Evolutionary conservation across 1,284 basidiomycete species (phyloP), one percentile per base, ranked within the genome.

Genomic region (Sporisorium exsertum): DNA sequence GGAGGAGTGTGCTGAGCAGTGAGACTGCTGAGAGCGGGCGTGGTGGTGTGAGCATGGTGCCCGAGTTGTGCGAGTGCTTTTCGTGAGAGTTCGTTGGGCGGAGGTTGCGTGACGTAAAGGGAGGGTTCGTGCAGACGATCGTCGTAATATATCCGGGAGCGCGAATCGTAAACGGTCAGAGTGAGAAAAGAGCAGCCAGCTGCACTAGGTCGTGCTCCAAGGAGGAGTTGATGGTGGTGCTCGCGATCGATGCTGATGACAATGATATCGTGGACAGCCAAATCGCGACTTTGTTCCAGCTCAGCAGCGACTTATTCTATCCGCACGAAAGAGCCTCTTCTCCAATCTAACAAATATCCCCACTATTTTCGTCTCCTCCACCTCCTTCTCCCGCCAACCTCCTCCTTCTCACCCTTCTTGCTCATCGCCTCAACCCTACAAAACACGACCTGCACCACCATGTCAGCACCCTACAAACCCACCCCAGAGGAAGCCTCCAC

Each of bases 381-480:
- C 43, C 12, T 16, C 33, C 20, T 33, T 26, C 51, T n/a, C 13
- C 24, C 52, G 42, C 53, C 40, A 45, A 27, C 55, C 13, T 29
- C 2, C 26, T 12, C 22, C 27, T n/a, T 29, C 27, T 42, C 22
- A 10, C 37, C 42, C 29, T 40, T 22, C 0, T 16, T 16, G 1
- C 27, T 29, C 66, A 43, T 20, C 49, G n/a, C 22, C 60, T 24
- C 35, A 53, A 22, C 42, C 53, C 15, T 22, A 20, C 35, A 35
- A n/a, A 40, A 4, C 5, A 4, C 1, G 2, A 35, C 35, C 10
- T 5, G 8, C 27, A 24, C 40, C 42, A 67, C n/a, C 29, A 71
- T 72, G 69, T 59, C 69, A 24, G 45, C 69, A 9, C 63, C 50
- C 0, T 72, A 72, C 60, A 65, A 66, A 40, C 69, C 69, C 12